Base-by-base conservation (phyloP, 1,139 yeast species). In the Suhomyces anneliseae region DNA sequence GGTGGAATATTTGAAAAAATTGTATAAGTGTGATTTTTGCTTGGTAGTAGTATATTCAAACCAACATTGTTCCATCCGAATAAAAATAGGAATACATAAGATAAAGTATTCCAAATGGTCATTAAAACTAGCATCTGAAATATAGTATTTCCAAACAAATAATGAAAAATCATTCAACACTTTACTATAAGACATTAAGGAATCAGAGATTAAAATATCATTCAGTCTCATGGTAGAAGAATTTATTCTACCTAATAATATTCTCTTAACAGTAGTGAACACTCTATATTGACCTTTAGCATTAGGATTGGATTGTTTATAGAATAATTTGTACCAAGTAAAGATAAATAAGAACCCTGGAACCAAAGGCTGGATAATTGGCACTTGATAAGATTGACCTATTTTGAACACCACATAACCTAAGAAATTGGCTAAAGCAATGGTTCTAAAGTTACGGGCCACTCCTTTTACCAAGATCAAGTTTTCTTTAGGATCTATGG, bases 41-140 rank as follows among this genome's bases (percentile, higher is more conserved):
- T 70, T 69, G 3, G 86, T 76, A 29, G 74, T 61, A 11, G 65
- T 56, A 60, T 75, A 90, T 58, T 93, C 99, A 46, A 70, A 70
- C 61, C 85, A 66, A 65, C 98, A 93, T 67, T 93, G 99, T 40
- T 81, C 78, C 36, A 93, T 74, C 56, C 99, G 78, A 34, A 92
- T 81, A 12, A 79, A 56, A 9, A 82, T 79, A 1, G 99, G 99
- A 6, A 82, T 70, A 27, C 75, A 77, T 55, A 79, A 75, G 36
- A 76, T 70, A 10, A 73, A 51, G 2, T 80, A 74, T 48, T 85
- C 88, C 31, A 84, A 54, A 27, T 62, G 37, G 58, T 54, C 48
- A 53, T 66, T 64, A 55, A 70, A 69, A 26, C 62, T 53, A 24
- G 47, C 37, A 32, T 58, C 49, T 57, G 72, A 53, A 50, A 63